These are phyloP conservation scores for Annulohypoxylon bovei DNA, from an alignment of 495 filamentous ascomycete genomes.

Conservation along the genomic window DNA sequence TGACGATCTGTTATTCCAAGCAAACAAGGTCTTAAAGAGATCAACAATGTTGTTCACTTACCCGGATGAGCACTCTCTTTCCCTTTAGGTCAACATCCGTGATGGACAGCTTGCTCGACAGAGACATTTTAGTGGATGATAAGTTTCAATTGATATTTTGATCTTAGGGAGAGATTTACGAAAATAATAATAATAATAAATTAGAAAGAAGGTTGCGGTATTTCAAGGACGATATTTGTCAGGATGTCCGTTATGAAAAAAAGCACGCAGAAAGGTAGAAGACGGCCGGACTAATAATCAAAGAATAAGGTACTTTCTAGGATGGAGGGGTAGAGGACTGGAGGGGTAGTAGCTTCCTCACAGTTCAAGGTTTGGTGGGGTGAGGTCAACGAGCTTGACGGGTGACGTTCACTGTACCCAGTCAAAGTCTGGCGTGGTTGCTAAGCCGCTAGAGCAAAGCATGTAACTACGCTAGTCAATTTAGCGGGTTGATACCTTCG, in stretches of 20 bases:
- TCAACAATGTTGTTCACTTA: conserved; percentile 61
- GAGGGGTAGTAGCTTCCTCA: conserved; percentile 30
- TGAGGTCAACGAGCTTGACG: conserved; percentile 38
- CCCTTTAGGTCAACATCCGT: conserved; percentile 95
- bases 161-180: not conserved
- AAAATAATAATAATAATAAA: conserved; percentile 2
- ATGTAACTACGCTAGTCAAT: conserved; percentile 25
- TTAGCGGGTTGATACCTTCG: conserved; percentile 24
- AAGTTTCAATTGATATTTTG: conserved; percentile 28
- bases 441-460: conserved; percentile 21
- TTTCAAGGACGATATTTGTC: conserved; percentile 25
- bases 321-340: not conserved
- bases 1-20: not conserved
- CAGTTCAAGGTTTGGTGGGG: conserved; percentile 31
- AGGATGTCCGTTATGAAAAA: conserved; percentile 37
- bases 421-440: conserved; percentile 1
- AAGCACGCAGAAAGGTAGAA: conserved; percentile 30
- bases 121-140: conserved; percentile 77
- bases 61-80: conserved; percentile 97
- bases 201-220: conserved; percentile 33
- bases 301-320: not conserved
- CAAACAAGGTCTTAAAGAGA: not conserved
- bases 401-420: conserved; percentile 28
- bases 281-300: conserved; percentile 28
- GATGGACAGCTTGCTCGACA: conserved; percentile 97